A percentile compares a stretch with the other conserved stretches of the same genome.
Conservation (phyloP, 768 basidiomycete genomes). For the Rhodotorula taiwanensis region DNA sequence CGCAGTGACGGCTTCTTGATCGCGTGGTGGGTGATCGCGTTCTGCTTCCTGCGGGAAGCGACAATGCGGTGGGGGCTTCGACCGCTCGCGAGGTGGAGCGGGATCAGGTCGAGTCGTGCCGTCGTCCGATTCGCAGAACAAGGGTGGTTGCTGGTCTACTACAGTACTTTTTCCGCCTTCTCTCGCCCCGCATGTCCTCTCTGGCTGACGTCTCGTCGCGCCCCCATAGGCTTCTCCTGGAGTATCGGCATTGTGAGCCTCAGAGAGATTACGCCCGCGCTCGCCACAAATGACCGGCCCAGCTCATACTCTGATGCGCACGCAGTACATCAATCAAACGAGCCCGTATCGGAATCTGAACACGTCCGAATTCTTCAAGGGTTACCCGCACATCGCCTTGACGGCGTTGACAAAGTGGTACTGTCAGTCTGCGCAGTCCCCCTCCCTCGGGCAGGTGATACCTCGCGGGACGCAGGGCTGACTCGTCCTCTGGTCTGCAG, state of each 20-base stretch:
- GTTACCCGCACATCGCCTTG: slow-evolving; percentile 75
- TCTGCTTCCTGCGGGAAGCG: slow-evolving; percentile 78
- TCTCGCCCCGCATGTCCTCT: not conserved
- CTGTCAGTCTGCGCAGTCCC: no score
- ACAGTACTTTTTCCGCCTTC: slow-evolving; percentile 45
- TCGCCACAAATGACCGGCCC: no score
- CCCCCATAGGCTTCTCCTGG: slow-evolving; percentile 53
- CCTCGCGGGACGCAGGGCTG: no score
- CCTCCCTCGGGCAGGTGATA: no score
- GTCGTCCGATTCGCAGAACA: slow-evolving; percentile 87
- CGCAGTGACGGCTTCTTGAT: slow-evolving; percentile 64
- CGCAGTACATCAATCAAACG: slow-evolving; percentile 70
- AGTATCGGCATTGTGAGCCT: slow-evolving; percentile 66
- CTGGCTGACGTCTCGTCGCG: not conserved
- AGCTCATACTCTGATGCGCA: slow-evolving; percentile 5
- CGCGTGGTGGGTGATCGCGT: slow-evolving; percentile 70
- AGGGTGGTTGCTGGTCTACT: slow-evolving; percentile 82
- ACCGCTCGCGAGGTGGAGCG: slow-evolving; percentile 72
- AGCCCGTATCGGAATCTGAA: slow-evolving; percentile 62
- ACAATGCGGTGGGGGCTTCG: slow-evolving; percentile 66
- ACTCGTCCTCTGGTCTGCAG: not conserved
- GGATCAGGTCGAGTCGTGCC: slow-evolving; percentile 50
- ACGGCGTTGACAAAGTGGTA: slow-evolving; percentile 70
- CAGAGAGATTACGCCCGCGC: no score
- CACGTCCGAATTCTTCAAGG: slow-evolving; percentile 63